These are phyloP conservation scores for Wallemia mellicola DNA, from an alignment of 1,284 basidiomycete species.

Conservation along the genomic window DNA sequence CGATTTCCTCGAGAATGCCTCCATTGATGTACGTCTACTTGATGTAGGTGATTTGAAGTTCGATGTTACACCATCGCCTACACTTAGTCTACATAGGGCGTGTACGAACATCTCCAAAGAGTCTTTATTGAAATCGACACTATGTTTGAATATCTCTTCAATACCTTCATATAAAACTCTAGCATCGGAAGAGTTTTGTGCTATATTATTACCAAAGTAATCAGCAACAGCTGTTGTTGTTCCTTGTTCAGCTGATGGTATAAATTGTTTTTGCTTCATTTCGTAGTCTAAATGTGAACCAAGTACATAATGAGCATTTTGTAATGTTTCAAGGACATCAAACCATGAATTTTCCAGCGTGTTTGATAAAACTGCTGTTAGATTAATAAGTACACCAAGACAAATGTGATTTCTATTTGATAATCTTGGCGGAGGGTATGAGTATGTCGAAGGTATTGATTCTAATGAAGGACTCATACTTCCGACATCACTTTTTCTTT, in stretches of 20 bases:
- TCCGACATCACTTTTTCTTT: neutral
- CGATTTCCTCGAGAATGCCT: slow-evolving; percentile 37
- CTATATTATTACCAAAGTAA: slow-evolving; percentile 3
- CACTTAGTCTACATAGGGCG: slow-evolving; percentile 53
- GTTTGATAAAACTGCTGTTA: slow-evolving; percentile 50
- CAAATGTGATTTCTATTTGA: slow-evolving; percentile 74
- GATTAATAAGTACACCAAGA: slow-evolving; percentile 46
- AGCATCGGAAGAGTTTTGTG: slow-evolving; percentile 3
- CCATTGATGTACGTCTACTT: slow-evolving; percentile 3
- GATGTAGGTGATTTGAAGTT: neutral
- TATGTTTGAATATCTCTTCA: slow-evolving; percentile 51
- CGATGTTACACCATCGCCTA: slow-evolving; percentile 66
- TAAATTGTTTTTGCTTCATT: slow-evolving; percentile 5
- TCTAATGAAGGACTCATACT: neutral
- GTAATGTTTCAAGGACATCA: slow-evolving; percentile 55
- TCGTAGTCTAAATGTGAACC: slow-evolving; percentile 4
- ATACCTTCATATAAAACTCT: slow-evolving; percentile 28
- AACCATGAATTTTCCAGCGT: slow-evolving; percentile 71
- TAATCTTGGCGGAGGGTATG: slow-evolving; percentile 35
- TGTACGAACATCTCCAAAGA: slow-evolving; percentile 56
- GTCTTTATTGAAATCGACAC: slow-evolving; percentile 38
- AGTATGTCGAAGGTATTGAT: slow-evolving; percentile 18
- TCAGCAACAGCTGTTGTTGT: neutral
- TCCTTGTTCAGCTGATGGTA: neutral
- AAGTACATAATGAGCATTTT: slow-evolving; percentile 74